Conservation (phyloP, 805 yeast genomes). For the Candida glaebosa region DNA sequence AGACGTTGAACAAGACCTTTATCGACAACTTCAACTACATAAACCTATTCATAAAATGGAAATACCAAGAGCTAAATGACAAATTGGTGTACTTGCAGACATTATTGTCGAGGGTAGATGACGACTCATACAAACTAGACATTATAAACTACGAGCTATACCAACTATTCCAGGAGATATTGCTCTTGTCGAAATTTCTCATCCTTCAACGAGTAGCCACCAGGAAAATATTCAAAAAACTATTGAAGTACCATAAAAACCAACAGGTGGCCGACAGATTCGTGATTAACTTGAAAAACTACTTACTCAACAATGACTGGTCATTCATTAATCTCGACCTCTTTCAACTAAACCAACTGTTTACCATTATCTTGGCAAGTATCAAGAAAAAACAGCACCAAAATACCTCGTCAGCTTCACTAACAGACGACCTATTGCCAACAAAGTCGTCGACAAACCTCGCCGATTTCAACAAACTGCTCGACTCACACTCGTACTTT, state of each 20-base stretch:
- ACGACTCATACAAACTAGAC: slow-evolving; percentile 15
- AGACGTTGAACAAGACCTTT: slow-evolving; percentile 35
- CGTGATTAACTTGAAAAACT: slow-evolving; percentile 25
- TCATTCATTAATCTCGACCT: slow-evolving; percentile 63
- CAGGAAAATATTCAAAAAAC: slow-evolving; percentile 72
- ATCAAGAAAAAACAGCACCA: not conserved
- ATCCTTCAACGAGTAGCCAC: slow-evolving; percentile 71
- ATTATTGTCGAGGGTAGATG: slow-evolving; percentile 10
- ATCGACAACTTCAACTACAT: slow-evolving; percentile 58
- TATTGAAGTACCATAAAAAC: slow-evolving; percentile 41
- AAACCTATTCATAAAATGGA: slow-evolving; percentile 61
- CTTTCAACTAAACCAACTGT: slow-evolving; percentile 46
- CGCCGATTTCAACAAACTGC: too few species aligned
- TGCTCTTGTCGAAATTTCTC: slow-evolving; percentile 66
- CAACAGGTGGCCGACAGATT: slow-evolving; percentile 14
- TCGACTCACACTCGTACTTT: too few species aligned
- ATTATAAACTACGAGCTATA: slow-evolving; percentile 34
- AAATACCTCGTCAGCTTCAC: not conserved
- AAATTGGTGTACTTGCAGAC: slow-evolving; percentile 35
- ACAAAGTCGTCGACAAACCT: not conserved
- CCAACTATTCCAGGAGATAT: slow-evolving; percentile 46
- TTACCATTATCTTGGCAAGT: not conserved
- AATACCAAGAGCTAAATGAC: slow-evolving; percentile 60
- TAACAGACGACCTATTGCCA: not conserved
- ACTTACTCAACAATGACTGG: slow-evolving; percentile 40